Percentiles rank a stretch among this genome's conserved stretches.
phyloP scores from a whole-genome alignment of 306 rosid genomes.

The Vigna nakashimae region DNA sequence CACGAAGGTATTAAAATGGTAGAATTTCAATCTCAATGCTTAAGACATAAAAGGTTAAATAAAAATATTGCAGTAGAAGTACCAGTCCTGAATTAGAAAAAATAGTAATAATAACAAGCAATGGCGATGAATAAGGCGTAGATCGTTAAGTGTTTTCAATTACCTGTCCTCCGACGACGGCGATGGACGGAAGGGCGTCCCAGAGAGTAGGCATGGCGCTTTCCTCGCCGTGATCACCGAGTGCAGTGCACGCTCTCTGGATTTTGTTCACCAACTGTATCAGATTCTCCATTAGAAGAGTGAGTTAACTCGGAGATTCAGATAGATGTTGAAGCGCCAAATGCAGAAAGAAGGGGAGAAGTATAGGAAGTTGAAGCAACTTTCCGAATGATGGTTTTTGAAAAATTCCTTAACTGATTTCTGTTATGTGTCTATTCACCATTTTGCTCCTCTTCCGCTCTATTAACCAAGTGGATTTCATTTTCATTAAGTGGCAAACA shows the following conservation, averaged over 20 bases:
- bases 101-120: neutral
- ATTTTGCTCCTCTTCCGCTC: constrained; percentile 31
- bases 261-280: constrained; percentile 94
- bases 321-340: constrained; percentile 23
- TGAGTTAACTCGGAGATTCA: constrained; percentile 13
- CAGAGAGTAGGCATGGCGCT: constrained; percentile 93
- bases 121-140: neutral
- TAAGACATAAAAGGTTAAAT: neutral
- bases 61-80: neutral
- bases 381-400: constrained; percentile 49
- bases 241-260: constrained; percentile 97
- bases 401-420: constrained; percentile 19
- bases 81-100: neutral
- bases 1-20: too few relatives aligned
- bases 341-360: constrained; percentile 13
- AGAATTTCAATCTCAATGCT: neutral
- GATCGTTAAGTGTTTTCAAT: constrained; percentile 18
- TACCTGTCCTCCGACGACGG: constrained; percentile 99
- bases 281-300: constrained; percentile 74
- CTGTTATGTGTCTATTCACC: constrained; percentile 42
- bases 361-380: constrained; percentile 27
- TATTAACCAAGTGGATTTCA: too few relatives aligned
- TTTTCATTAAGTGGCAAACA: too few relatives aligned
- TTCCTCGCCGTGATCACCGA: constrained; percentile 96
- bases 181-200: constrained; percentile 98